Evolutionary conservation across 441 rosid genomes (phyloP).

Genomic region (Codiaeum variegatum): DNA sequence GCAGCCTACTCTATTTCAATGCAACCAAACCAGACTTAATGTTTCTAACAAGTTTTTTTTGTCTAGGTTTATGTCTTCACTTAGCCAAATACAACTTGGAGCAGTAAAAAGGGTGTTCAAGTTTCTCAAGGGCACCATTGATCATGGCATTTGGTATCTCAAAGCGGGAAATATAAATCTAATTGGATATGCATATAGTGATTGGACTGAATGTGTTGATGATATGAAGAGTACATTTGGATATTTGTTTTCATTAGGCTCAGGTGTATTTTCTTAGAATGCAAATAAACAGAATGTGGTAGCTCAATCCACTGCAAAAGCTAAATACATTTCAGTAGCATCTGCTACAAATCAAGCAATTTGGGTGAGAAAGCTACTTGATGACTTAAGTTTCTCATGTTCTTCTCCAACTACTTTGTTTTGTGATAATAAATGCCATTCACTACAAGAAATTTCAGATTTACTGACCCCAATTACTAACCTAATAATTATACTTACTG

Average conservation of each 20-base stretch:
- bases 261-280: neutral
- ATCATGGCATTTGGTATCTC: neutral
- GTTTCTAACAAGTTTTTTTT: neutral
- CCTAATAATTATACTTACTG: too few relatives aligned
- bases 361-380: neutral
- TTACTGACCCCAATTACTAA: too few relatives aligned
- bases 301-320: neutral
- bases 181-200: neutral
- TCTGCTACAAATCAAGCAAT: neutral
- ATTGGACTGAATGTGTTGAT: neutral
- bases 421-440: neutral
- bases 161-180: too few relatives aligned
- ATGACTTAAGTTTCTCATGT: neutral
- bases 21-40: neutral
- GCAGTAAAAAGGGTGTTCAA: neutral
- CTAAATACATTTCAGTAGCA: neutral
- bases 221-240: neutral
- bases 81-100: neutral
- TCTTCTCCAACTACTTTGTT: neutral
- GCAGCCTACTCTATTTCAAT: neutral
- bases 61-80: neutral
- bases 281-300: neutral
- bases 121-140: neutral
- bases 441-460: too few relatives aligned
- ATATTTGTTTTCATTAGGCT: too few relatives aligned